Base-by-base conservation (phyloP, 176 grass and related monocot species). In the Alloteropsis semialata region DNA sequence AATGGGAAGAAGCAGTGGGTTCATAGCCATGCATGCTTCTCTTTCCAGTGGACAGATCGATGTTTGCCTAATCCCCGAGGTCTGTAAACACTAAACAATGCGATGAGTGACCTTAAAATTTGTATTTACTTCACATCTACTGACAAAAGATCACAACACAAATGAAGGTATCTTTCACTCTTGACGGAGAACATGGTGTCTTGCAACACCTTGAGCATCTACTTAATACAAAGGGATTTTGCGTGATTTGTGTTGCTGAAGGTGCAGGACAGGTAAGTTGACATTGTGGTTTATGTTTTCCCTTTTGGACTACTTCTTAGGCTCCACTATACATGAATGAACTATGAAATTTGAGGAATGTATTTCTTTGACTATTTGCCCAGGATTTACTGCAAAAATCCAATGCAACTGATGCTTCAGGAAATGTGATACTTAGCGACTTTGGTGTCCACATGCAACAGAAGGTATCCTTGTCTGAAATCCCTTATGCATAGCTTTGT, bases 1-100 rank as follows among this genome's bases (percentile, higher is more conserved):
- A 61, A 98, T 98, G 96, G 96, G 96, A 86, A 89, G 96, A 85
- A 93, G 89, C 48, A 93, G 91, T 34, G 92, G 96, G 51, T 98
- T 98, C 76, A 98, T 98, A 82, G 88, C 92, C 62, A 98, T 98
- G 96, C 96, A 98, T 75, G 96, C 96, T 65, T 98, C 96, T 79
- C 90, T 98, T 86, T 95, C 96, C 24, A 98, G 96, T 71, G 96
- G 96, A 29, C 96, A 98, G 67, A 92, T 92, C 50, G 96, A 98
- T 82, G 76, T 98, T 24, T 98, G 93, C 82, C 78, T 96, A 70
- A 93, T 98, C 83, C 96, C 96, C 3, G 91, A 98, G 91, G 96
- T 98, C 18, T 72, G 91, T 87, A 68, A 79, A 77, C 43, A 45
- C 64, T 78, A 64, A 57, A 82, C 21, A 34, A 63, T 78, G 51